phyloP scores from a whole-genome alignment of 139 green algal genomes.

The Micromonas pusilla region DNA sequence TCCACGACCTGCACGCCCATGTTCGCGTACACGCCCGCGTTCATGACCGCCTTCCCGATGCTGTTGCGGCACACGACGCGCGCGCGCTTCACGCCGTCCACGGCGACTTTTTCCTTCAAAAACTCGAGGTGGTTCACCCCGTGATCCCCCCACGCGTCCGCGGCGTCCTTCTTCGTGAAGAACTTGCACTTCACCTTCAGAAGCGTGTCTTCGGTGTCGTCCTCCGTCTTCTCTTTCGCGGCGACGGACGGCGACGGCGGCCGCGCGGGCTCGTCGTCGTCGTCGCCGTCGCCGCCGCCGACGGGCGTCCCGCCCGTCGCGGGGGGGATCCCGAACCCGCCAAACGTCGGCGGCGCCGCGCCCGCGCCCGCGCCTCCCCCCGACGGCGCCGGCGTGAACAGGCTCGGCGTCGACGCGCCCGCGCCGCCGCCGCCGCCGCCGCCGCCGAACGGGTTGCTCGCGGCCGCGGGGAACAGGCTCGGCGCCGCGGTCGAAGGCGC shows the following conservation, averaged over 20 bases:
- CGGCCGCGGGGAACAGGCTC: background rate
- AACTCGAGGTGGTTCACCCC: slow-evolving; percentile 20
- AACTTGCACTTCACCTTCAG: slow-evolving; percentile 13
- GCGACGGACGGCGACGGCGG: background rate
- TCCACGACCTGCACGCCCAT: slow-evolving; percentile 2
- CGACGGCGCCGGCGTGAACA: too few species aligned
- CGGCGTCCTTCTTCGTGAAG: slow-evolving; percentile 14
- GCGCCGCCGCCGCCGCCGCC: too few species aligned
- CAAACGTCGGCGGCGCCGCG: background rate
- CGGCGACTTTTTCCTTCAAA: background rate
- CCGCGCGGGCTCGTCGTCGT: slow-evolving; percentile 6
- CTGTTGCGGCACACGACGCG: slow-evolving; percentile 9
- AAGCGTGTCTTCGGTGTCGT: background rate
- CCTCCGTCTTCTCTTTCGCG: background rate
- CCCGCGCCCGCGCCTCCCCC: background rate
- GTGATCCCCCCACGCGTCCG: slow-evolving; percentile 14
- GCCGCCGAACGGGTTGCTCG: background rate
- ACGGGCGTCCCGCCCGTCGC: background rate
- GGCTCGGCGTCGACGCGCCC: too few species aligned
- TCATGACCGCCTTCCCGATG: slow-evolving; percentile 21
- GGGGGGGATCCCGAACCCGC: background rate
- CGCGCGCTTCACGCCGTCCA: background rate
- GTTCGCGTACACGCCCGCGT: slow-evolving; percentile 8
- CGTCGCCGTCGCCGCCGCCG: background rate
- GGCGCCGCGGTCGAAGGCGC: background rate